A percentile compares a stretch with the other conserved stretches of the same genome.
Conservation (phyloP, 2,329 filamentous ascomycete genomes). For the Talaromyces albobiverticillius region DNA sequence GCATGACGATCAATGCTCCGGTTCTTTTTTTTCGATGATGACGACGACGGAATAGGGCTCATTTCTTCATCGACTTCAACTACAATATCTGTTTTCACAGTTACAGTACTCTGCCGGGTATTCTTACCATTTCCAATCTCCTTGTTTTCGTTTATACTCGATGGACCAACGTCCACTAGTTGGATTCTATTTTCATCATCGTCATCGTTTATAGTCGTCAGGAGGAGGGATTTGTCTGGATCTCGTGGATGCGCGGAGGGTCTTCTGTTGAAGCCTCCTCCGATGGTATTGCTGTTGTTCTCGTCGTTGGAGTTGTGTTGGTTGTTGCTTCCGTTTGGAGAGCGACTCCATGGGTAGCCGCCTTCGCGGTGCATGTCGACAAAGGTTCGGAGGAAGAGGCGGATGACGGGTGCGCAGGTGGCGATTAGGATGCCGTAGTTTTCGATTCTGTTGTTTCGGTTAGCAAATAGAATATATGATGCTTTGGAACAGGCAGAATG, state of each 20-base stretch:
- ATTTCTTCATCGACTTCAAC: conserved; percentile 24
- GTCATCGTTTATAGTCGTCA: conserved; percentile 4
- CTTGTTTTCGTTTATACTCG: neutral
- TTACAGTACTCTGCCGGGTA: conserved; percentile 20
- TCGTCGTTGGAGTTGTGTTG: conserved; percentile 11
- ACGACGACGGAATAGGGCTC: neutral
- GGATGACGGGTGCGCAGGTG: conserved; percentile 31
- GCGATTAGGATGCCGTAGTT: conserved; percentile 38
- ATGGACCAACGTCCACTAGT: conserved; percentile 12
- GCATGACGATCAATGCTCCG: conserved; percentile 1
- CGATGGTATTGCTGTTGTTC: neutral
- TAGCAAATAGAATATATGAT: too few relatives aligned
- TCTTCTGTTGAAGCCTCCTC: neutral
- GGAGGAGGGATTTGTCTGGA: conserved; percentile 6
- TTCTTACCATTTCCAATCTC: neutral
- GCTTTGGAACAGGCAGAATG: too few relatives aligned
- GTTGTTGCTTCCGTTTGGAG: conserved; percentile 18
- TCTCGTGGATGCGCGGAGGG: neutral
- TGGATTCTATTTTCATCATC: conserved; percentile 12
- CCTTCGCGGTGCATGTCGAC: conserved; percentile 24
- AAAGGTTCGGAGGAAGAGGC: conserved; percentile 31
- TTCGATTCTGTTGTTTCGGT: conserved; percentile 27
- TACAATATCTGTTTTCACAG: conserved; percentile 31
- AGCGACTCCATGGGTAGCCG: conserved; percentile 23
- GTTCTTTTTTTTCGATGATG: neutral